A percentile compares a stretch with the other conserved stretches of the same genome.
Conservation (phyloP, 768 basidiomycete species). For the Boletus edulis region DNA sequence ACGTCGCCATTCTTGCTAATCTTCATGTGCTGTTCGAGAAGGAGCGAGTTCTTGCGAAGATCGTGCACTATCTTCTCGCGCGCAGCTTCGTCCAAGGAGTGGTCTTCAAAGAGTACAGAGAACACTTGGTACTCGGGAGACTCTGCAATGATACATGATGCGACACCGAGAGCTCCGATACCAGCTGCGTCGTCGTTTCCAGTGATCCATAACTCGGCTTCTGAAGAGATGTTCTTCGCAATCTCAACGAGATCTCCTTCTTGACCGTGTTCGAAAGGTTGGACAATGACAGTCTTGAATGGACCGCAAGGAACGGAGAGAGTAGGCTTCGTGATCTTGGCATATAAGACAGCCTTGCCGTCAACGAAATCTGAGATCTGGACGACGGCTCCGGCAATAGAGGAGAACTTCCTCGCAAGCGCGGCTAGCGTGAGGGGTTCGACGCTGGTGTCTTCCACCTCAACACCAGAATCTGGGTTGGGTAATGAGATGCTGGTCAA, state of each 20-base stretch:
- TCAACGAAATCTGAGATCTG: conserved; percentile 7
- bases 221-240: conserved; percentile 21
- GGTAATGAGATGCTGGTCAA: not conserved
- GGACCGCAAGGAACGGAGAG: conserved; percentile 13
- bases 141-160: conserved; percentile 29
- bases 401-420: conserved; percentile 10
- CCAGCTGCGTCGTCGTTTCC: conserved; percentile 31
- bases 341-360: conserved; percentile 14
- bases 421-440: conserved; percentile 13
- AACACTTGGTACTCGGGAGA: conserved; percentile 29
- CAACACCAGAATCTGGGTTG: conserved; percentile 14
- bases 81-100: conserved; percentile 18
- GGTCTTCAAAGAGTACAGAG: conserved; percentile 30
- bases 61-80: conserved; percentile 26
- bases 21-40: conserved; percentile 31
- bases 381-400: conserved; percentile 12
- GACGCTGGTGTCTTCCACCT: conserved; percentile 13
- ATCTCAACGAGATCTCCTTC: conserved; percentile 29
- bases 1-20: conserved; percentile 26
- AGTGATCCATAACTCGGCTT: conserved; percentile 28
- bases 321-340: conserved; percentile 11
- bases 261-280: conserved; percentile 24
- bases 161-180: conserved; percentile 29
- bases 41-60: conserved; percentile 24
- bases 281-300: conserved; percentile 27